A percentile compares a stretch with the other conserved stretches of the same genome.
Conservation (phyloP, 129 eudicot species). For the Chrysanthemum lavandulifolium region DNA sequence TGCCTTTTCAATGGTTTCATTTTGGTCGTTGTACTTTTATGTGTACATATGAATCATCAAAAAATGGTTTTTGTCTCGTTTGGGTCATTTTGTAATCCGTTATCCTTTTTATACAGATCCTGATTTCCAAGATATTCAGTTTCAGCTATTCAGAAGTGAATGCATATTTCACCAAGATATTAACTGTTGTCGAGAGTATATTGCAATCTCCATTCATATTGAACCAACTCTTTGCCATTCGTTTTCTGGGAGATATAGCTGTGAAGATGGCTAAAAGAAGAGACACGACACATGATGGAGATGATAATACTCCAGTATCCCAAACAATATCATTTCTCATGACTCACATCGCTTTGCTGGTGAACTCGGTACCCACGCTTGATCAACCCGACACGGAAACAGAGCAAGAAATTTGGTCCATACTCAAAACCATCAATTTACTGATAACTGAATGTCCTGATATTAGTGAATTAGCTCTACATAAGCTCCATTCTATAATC, state of each 20-base stretch:
- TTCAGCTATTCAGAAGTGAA: conserved; percentile 38
- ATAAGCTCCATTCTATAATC: conserved; percentile 38
- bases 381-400: conserved; percentile 31
- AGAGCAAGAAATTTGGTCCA: conserved; percentile 46
- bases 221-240: conserved; percentile 44
- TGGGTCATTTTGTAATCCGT: too few species aligned
- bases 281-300: conserved; percentile 28
- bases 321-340: conserved; percentile 47
- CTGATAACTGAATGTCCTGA: conserved; percentile 40
- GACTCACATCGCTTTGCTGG: conserved; percentile 37
- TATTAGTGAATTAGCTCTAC: conserved; percentile 43
- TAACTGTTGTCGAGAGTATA: conserved; percentile 38
- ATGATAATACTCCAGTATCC: conserved; percentile 30
- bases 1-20: neutral
- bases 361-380: conserved; percentile 22
- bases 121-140: conserved; percentile 37
- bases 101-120: conserved; percentile 38
- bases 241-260: conserved; percentile 43
- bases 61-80: neutral
- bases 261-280: conserved; percentile 48
- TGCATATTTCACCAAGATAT: conserved; percentile 46
- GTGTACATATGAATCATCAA: neutral
- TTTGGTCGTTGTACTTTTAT: neutral
- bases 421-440: conserved; percentile 38
- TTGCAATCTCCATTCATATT: conserved; percentile 39